Base-by-base conservation (phyloP, 2,329 filamentous ascomycete species). In the Calonectria pseudoturangicola region DNA sequence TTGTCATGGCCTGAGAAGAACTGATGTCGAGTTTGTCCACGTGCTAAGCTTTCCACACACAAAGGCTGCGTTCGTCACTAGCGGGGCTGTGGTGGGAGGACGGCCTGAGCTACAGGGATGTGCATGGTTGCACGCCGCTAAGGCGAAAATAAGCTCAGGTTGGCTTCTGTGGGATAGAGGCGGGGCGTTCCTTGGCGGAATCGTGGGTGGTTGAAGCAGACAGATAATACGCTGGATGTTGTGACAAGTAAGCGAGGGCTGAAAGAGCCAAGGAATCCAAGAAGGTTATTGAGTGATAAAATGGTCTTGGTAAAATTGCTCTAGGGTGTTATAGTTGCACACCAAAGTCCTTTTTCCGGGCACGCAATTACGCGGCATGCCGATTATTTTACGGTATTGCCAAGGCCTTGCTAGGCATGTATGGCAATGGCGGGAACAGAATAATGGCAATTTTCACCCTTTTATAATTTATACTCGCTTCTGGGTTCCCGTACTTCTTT, bases 131-230 rank as follows among this genome's bases (percentile, higher is more conserved):
- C 33, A 16, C 33, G 54, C 54, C 54, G n/a, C 54, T 60, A 60
- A 18, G 8, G 33, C 25, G n/a, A 27, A 60, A 60, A 60, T 60
- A 60, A 60, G 54, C 54, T 60, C 54, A 58, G 12, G 54, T 3
- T 60, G 36, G 51, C 33, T 39, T 25, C 18, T 39, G 51, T 39
- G 51, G 51, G 54, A 60, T 60, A 33, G 36, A 60, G 54, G 54
- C 54, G 54, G 54, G 54, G 54, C 33, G 33, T 60, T 60, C 33
- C 54, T 60, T 60, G 54, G 54, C 54, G 39, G 21, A 41, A 16
- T 13, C 33, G 33, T 60, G 36, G 54, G 33, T 28, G 21, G n/a
- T 58, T 39, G 36, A 39, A 58, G 21, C n/a, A 21, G 54, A 15
- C 30, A 18, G 30, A 25, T n/a, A 21, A 48, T 25, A 13, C 8